These are phyloP conservation scores for Hirschfeldia incana DNA, from an alignment of 345 rosid genomes.

Conservation along the genomic window DNA sequence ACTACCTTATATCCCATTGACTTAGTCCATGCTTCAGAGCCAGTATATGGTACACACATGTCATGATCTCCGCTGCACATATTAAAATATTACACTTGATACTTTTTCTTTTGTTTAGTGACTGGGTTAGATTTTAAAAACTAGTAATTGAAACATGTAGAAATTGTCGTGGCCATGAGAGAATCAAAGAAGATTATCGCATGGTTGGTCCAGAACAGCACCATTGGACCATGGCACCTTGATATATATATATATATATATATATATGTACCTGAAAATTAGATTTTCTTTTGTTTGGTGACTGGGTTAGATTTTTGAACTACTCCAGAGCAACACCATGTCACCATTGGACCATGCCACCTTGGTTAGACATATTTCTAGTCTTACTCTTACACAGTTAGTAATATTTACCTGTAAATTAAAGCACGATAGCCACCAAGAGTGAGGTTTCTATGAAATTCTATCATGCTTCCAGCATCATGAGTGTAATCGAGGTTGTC, in stretches of 20 bases:
- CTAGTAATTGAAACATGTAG: not conserved
- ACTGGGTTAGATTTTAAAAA: not conserved
- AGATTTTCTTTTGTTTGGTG: not conserved
- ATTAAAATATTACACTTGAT: not conserved
- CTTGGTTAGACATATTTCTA: not conserved
- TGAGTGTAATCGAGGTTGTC: slow-evolving; percentile 40
- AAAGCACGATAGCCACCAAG: slow-evolving; percentile 70
- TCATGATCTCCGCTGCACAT: slow-evolving; percentile 83
- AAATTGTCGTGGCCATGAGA: not conserved
- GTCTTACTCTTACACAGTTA: not conserved
- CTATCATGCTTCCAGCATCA: slow-evolving; percentile 83
- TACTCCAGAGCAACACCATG: not conserved
- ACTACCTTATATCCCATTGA: slow-evolving; percentile 68
- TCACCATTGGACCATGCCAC: not conserved
- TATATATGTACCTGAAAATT: no score
- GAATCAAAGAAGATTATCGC: not conserved
- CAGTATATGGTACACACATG: slow-evolving; percentile 92
- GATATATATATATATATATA: no score
- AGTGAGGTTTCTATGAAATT: slow-evolving; percentile 79
- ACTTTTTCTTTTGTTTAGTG: not conserved
- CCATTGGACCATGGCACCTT: no score
- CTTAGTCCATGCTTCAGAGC: slow-evolving; percentile 88
- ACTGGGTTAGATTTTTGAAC: not conserved
- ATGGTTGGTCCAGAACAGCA: not conserved
- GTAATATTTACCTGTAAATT: slow-evolving; percentile 60